These are phyloP conservation scores for Monosporascus ibericus DNA, from an alignment of 2,329 filamentous ascomycete genomes.

Conservation along the genomic window DNA sequence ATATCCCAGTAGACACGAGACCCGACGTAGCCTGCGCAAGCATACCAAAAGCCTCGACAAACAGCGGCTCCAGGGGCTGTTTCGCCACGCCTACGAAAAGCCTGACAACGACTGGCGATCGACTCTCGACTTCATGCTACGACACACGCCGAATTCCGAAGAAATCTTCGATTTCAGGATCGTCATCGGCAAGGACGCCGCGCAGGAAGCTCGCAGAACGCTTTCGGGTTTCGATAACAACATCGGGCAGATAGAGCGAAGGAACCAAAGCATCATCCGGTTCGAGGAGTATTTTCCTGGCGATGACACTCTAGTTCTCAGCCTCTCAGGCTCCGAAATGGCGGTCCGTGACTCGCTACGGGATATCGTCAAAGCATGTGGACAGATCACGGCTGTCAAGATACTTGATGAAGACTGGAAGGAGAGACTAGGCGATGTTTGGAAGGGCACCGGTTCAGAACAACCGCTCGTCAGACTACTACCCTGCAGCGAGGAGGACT, in stretches of 20 bases:
- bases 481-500: slow-evolving; percentile 7
- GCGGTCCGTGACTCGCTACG: slow-evolving; percentile 18
- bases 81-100: slow-evolving; percentile 5
- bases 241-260: slow-evolving; percentile 16
- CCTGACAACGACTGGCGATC: slow-evolving; percentile 10
- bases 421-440: slow-evolving; percentile 10
- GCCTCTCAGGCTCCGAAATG: slow-evolving; percentile 18
- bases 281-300: slow-evolving; percentile 11
- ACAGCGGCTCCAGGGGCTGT: slow-evolving; percentile 13
- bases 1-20: slow-evolving; percentile 9
- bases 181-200: slow-evolving; percentile 17
- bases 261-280: slow-evolving; percentile 17
- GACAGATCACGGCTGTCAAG: slow-evolving; percentile 19
- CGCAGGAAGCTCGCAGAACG: slow-evolving; percentile 13
- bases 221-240: slow-evolving; percentile 18
- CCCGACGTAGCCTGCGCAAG: slow-evolving; percentile 13
- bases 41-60: slow-evolving; percentile 10
- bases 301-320: slow-evolving; percentile 15
- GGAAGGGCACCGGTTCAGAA: slow-evolving; percentile 3
- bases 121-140: slow-evolving; percentile 18
- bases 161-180: slow-evolving; percentile 20
- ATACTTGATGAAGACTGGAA: slow-evolving; percentile 13
- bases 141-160: slow-evolving; percentile 17
- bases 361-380: slow-evolving; percentile 18
- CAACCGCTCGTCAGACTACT: slow-evolving; percentile 10